These are phyloP conservation scores for Phialophora expanda DNA, from an alignment of 2,329 filamentous ascomycete genomes.

Conservation along the genomic window DNA sequence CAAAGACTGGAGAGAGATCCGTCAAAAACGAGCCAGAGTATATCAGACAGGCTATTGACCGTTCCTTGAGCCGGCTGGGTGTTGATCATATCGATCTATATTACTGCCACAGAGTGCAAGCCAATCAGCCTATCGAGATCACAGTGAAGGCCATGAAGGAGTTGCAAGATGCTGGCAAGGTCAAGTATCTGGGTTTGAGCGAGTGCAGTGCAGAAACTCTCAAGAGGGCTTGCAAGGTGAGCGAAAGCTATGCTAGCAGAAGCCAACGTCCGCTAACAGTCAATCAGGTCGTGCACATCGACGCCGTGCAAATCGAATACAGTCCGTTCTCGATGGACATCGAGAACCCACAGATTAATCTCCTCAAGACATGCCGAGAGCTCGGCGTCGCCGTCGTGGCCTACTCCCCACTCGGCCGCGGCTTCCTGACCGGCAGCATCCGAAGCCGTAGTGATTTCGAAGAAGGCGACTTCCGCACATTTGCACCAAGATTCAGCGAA, in stretches of 20 bases:
- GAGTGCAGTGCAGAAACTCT: constrained; percentile 56
- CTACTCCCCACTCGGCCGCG: constrained; percentile 50
- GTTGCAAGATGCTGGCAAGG: constrained; percentile 55
- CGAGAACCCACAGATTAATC: constrained; percentile 46
- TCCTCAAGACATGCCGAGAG: constrained; percentile 55
- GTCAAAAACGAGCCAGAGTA: constrained; percentile 43
- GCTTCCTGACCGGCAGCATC: constrained; percentile 45
- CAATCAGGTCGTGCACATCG: constrained; percentile 51
- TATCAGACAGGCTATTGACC: constrained; percentile 41
- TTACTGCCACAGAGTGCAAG: constrained; percentile 52
- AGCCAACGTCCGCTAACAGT: background rate
- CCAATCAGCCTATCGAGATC: constrained; percentile 43
- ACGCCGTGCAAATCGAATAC: constrained; percentile 59
- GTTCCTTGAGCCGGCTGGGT: constrained; percentile 43
- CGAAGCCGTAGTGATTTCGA: constrained; percentile 48
- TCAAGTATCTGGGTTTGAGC: constrained; percentile 57
- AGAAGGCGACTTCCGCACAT: constrained; percentile 54
- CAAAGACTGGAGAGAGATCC: constrained; percentile 31
- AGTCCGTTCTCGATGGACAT: constrained; percentile 56
- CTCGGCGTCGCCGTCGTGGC: constrained; percentile 53
- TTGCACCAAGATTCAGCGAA: constrained; percentile 57
- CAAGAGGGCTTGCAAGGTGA: constrained; percentile 50
- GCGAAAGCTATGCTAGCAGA: background rate
- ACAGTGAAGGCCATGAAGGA: constrained; percentile 51
- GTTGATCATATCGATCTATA: constrained; percentile 52